These are phyloP conservation scores for Pseudohyphozyma bogoriensis DNA, from an alignment of 768 basidiomycete genomes.

Conservation along the genomic window DNA sequence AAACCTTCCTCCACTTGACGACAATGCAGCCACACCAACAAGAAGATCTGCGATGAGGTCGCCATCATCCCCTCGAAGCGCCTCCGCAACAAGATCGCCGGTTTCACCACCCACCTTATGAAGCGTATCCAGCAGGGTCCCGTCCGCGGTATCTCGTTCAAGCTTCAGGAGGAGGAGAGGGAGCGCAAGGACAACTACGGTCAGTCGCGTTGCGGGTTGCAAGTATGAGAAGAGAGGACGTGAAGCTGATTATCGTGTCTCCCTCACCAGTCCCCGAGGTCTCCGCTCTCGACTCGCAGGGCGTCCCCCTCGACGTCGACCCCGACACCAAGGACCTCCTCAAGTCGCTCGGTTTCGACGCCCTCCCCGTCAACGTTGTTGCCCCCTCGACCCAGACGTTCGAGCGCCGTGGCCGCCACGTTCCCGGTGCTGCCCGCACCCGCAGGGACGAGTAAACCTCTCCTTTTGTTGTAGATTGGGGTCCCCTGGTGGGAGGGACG, in stretches of 20 bases:
- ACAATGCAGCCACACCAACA: constrained; percentile 36
- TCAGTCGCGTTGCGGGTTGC: neutral
- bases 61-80: constrained; percentile 89
- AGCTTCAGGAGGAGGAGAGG: constrained; percentile 98
- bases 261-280: constrained; percentile 66
- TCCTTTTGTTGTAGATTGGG: too few relatives aligned
- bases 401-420: constrained; percentile 26
- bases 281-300: constrained; percentile 78
- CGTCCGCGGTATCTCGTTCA: constrained; percentile 99
- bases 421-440: too few relatives aligned
- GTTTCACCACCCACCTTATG: constrained; percentile 99
- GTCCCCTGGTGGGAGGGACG: too few relatives aligned
- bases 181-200: constrained; percentile 95
- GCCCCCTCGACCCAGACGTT: constrained; percentile 40
- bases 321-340: constrained; percentile 92
- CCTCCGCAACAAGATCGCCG: constrained; percentile 97
- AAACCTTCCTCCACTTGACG: neutral
- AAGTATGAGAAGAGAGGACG: too few relatives aligned
- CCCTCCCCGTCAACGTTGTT: constrained; percentile 65
- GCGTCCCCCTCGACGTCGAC: constrained; percentile 70
- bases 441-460: too few relatives aligned
- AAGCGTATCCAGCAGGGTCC: constrained; percentile 98
- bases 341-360: constrained; percentile 84
- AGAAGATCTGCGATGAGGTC: constrained; percentile 48
- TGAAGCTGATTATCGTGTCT: neutral